Evolutionary conservation across 805 yeast genomes (phyloP), one percentile per base, ranked within the genome.

Genomic region (Schizosaccharomyces octosporus): DNA sequence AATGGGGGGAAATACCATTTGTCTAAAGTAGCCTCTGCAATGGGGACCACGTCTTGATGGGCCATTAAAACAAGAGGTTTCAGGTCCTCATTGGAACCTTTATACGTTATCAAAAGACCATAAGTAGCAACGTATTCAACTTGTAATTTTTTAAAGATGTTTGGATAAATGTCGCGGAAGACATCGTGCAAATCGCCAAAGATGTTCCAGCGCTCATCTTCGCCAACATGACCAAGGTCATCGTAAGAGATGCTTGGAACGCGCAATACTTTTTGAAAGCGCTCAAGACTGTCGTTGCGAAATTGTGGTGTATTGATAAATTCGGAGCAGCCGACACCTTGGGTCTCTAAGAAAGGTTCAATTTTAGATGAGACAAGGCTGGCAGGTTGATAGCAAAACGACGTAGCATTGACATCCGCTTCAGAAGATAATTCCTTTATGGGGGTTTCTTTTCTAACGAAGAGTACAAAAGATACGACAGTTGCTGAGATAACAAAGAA

Each of bases 1-100:
- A 80, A 84, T 2, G 95, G 94, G 11, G 81, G 82, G 67, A 79
- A 74, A 0, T 72, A 72, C 94, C 94, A 86, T 62, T 78, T 73
- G 32, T 68, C 70, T 61, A 75, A 70, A 0, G 87, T 80, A 39
- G 65, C 78, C 15, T 70, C 69, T 66, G 81, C 84, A 9, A 84
- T 83, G 0, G 95, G 94, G 29, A 86, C 95, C 4, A 83, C 86
- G 67, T 85, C 94, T 69, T 80, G 84, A 69, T 86, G 95, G 0
- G 90, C 89, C 67, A 84, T 79, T 60, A 85, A 73, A 70, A 86
- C 67, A 32, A 82, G 65, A 15, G 95, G 94, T 68, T 83, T 81
- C 64, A 82, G 72, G 3, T 69, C 62, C 11, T 66, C 48, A 59
- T 78, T 67, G 4, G 78, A 69, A 4, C 94, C 93, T 63, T 75